These are phyloP conservation scores for Sarocladiaceae sp. DNA, from an alignment of 2,329 filamentous ascomycete genomes.

Conservation along the genomic window DNA sequence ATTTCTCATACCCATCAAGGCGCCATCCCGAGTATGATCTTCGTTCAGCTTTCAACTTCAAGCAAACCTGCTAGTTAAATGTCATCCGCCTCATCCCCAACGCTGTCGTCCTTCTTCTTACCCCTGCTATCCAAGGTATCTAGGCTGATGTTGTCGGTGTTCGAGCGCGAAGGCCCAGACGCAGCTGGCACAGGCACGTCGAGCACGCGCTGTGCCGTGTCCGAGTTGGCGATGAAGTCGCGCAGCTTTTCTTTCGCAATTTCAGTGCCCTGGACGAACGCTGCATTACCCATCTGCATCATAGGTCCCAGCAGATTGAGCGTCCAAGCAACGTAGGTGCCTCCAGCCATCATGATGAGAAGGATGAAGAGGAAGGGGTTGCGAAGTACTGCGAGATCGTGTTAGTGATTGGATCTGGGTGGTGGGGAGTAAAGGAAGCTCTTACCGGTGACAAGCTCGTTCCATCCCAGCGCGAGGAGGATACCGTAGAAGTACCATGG, in stretches of 20 bases:
- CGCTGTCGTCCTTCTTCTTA: conserved; percentile 36
- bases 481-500: conserved; percentile 92
- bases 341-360: conserved; percentile 68
- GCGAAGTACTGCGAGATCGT: conserved; percentile 64
- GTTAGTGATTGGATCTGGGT: conserved; percentile 11
- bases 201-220: conserved; percentile 76
- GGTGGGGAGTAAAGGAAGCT: background rate
- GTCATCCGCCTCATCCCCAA: conserved; percentile 52
- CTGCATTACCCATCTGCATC: conserved; percentile 89
- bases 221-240: conserved; percentile 83
- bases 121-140: conserved; percentile 55
- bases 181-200: conserved; percentile 56
- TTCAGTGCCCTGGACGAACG: conserved; percentile 76
- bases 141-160: conserved; percentile 47
- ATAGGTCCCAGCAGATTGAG: conserved; percentile 96
- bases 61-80: conserved; percentile 37
- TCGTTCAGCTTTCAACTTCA: background rate
- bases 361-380: conserved; percentile 93
- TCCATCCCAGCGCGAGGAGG: conserved; percentile 91
- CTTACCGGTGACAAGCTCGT: conserved; percentile 91
- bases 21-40: conserved; percentile 6
- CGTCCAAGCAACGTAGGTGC: conserved; percentile 82
- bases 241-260: conserved; percentile 88
- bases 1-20: background rate
- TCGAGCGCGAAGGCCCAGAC: conserved; percentile 15